A percentile compares a stretch with the other conserved stretches of the same genome.
Evolutionary conservation across 2,329 filamentous ascomycete species (phyloP).

Genomic region (Botrytis aclada): DNA sequence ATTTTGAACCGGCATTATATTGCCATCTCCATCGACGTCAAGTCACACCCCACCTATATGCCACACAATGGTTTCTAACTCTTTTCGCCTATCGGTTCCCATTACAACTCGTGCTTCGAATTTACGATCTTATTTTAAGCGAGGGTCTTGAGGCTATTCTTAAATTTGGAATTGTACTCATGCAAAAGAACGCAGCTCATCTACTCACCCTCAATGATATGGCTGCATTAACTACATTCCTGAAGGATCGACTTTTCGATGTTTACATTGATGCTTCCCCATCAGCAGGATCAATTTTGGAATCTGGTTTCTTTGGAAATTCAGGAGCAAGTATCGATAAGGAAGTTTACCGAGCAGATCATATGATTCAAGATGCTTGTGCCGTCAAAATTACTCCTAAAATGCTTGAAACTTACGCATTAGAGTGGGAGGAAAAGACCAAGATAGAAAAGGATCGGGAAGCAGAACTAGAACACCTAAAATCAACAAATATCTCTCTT

Average conservation of each 20-base stretch:
- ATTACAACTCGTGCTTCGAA: constrained; percentile 88
- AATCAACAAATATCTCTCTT: constrained; percentile 62
- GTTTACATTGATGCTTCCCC: constrained; percentile 95
- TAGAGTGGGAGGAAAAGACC: constrained; percentile 91
- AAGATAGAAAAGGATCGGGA: constrained; percentile 79
- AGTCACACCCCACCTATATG: constrained; percentile 89
- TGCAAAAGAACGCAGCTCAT: constrained; percentile 85
- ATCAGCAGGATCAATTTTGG: constrained; percentile 86
- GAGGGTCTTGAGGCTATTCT: constrained; percentile 91
- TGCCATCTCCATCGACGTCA: constrained; percentile 87
- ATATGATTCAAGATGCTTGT: constrained; percentile 89
- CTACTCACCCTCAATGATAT: constrained; percentile 88
- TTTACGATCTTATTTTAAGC: constrained; percentile 92
- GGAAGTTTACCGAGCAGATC: constrained; percentile 91
- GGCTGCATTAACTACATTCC: constrained; percentile 79
- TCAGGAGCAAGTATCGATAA: constrained; percentile 87
- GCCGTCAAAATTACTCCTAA: constrained; percentile 81
- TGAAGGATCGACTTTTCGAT: constrained; percentile 93
- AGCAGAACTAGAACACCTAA: constrained; percentile 72
- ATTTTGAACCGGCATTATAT: constrained; percentile 89
- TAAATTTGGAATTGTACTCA: constrained; percentile 90
- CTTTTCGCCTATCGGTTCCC: constrained; percentile 98
- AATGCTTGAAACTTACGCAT: constrained; percentile 73
- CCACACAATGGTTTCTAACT: constrained; percentile 98
- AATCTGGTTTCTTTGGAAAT: constrained; percentile 95